These are phyloP conservation scores for Caryopteris hybrid DNA, from an alignment of 305 asterid genomes.

Conservation along the genomic window DNA sequence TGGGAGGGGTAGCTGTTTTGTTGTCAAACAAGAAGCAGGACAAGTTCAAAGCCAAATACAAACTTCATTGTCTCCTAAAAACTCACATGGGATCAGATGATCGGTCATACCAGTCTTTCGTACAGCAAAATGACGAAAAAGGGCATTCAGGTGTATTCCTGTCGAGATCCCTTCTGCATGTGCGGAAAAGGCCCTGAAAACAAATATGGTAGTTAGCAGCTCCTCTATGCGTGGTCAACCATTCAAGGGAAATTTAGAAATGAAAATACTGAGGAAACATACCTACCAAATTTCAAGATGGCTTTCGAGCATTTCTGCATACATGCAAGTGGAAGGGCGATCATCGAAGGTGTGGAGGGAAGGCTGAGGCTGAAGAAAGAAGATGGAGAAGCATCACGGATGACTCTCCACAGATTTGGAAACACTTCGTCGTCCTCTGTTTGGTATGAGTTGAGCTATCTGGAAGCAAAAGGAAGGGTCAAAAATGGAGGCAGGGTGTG, in stretches of 20 bases:
- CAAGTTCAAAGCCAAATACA: constrained; percentile 31
- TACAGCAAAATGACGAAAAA: constrained; percentile 29
- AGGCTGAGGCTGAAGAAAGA: constrained; percentile 38
- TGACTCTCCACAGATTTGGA: too few species aligned
- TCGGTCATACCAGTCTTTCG: constrained; percentile 37
- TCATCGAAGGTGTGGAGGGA: constrained; percentile 46
- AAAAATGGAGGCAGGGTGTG: constrained; percentile 44
- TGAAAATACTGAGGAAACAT: constrained; percentile 18
- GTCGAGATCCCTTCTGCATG: constrained; percentile 38
- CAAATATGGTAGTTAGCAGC: too few species aligned
- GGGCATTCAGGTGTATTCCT: constrained; percentile 32
- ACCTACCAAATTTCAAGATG: constrained; percentile 45
- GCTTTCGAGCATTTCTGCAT: constrained; percentile 55
- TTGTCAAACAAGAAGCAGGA: constrained; percentile 38
- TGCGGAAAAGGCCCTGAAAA: constrained; percentile 47
- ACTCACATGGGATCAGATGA: constrained; percentile 58
- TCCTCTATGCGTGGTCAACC: too few species aligned
- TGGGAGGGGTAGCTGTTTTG: constrained; percentile 47
- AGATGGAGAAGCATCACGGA: constrained; percentile 53
- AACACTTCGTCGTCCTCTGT: constrained; percentile 59
- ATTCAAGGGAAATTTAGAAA: constrained; percentile 20
- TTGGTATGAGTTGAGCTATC: constrained; percentile 54
- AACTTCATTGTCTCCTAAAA: constrained; percentile 29
- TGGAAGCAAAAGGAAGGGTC: constrained; percentile 56
- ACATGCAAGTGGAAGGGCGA: constrained; percentile 58